A percentile compares a stretch with the other conserved stretches of the same genome.
phyloP scores from a whole-genome alignment of 2,329 filamentous ascomycete species.

The Peltaster fructicola region DNA sequence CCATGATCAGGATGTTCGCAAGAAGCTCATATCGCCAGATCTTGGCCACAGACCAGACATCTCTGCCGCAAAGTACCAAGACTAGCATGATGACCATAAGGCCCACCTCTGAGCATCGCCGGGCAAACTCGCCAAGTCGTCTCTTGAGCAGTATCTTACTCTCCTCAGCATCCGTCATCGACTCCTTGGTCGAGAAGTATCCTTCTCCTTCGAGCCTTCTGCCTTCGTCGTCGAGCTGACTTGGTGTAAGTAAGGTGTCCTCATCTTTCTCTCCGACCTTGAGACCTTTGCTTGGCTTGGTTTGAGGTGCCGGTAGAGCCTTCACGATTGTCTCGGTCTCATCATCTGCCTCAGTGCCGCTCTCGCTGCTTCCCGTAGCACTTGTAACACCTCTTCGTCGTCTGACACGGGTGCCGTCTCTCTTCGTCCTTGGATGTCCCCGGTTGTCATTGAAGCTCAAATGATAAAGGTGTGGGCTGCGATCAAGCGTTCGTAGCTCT shows the following conservation, averaged over 20 bases:
- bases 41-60: slow-evolving; percentile 13
- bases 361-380: too few relatives aligned
- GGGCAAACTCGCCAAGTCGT: slow-evolving; percentile 81
- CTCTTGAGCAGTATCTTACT: slow-evolving; percentile 52
- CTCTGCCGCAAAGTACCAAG: slow-evolving; percentile 25
- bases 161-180: slow-evolving; percentile 25
- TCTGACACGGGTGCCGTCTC: too few relatives aligned
- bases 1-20: slow-evolving; percentile 19
- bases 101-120: slow-evolving; percentile 37
- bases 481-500: too few relatives aligned
- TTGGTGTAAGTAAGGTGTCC: slow-evolving; percentile 29
- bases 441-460: too few relatives aligned
- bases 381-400: too few relatives aligned
- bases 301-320: slow-evolving; percentile 63
- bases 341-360: slow-evolving; percentile 91
- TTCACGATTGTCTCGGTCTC: slow-evolving; percentile 60
- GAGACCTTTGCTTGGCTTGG: slow-evolving; percentile 59
- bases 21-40: slow-evolving; percentile 22
- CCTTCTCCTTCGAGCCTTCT: slow-evolving; percentile 18
- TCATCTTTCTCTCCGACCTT: slow-evolving; percentile 31
- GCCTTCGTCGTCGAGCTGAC: slow-evolving; percentile 30
- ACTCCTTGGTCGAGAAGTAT: slow-evolving; percentile 19
- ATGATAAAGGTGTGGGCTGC: too few relatives aligned
- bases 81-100: slow-evolving; percentile 35
- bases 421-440: too few relatives aligned